A percentile compares a stretch with the other conserved stretches of the same genome.
Conservation (phyloP, 2,329 filamentous ascomycete species). For the Aspergillus aculeatinus region DNA sequence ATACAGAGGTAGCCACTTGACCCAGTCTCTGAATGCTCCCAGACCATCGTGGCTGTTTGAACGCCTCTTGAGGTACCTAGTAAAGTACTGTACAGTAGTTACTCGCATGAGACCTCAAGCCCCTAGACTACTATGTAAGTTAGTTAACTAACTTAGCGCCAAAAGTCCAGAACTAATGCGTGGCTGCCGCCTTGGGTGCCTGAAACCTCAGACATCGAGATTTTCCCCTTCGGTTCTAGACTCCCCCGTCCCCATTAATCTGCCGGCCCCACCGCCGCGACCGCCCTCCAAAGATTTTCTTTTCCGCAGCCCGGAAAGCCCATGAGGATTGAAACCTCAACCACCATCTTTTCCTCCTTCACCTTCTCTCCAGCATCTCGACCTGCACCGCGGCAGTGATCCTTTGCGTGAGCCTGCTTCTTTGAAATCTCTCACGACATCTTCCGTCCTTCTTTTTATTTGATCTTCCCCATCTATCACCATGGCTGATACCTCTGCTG, state of each 20-base stretch:
- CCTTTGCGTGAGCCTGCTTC: constrained; percentile 38
- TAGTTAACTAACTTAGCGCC: not conserved
- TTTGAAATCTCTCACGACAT: constrained; percentile 18
- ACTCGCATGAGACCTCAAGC: too few species aligned
- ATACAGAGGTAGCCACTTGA: too few species aligned
- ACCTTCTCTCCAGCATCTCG: constrained; percentile 3
- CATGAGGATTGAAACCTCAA: not conserved
- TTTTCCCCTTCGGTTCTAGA: not conserved
- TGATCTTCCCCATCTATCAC: constrained; percentile 19
- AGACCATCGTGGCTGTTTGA: too few species aligned
- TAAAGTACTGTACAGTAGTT: too few species aligned
- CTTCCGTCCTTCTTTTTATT: not conserved
- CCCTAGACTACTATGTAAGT: too few species aligned
- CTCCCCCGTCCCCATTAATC: not conserved
- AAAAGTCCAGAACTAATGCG: too few species aligned
- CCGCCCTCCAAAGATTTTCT: constrained; percentile 7
- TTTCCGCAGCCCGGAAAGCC: not conserved
- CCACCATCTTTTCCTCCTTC: not conserved
- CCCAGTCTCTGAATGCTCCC: too few species aligned
- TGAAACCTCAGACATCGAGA: not conserved
- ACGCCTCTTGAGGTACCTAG: too few species aligned
- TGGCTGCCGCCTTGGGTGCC: not conserved
- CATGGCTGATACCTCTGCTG: constrained; percentile 35
- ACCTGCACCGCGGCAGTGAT: constrained; percentile 34
- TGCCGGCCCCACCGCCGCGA: constrained; percentile 1